Evolutionary conservation across 768 basidiomycete genomes (phyloP).

Genomic region (Sporobolomyces phaffii): DNA sequence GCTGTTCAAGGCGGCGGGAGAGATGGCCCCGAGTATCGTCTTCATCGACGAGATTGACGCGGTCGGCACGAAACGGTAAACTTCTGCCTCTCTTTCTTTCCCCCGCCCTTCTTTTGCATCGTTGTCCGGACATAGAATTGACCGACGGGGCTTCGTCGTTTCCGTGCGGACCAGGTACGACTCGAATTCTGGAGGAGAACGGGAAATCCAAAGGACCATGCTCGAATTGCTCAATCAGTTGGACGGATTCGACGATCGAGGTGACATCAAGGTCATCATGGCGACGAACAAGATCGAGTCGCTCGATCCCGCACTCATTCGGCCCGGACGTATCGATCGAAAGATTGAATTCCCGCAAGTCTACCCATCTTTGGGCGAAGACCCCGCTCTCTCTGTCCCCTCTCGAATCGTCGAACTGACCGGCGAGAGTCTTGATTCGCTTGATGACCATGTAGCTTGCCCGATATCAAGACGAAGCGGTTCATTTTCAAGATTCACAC

Average conservation of each 20-base stretch:
- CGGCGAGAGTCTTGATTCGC: too few species aligned
- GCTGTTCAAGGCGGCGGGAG: conserved; percentile 92
- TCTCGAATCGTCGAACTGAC: neutral
- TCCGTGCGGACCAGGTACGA: conserved; percentile 63
- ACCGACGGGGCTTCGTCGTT: neutral
- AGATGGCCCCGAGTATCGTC: conserved; percentile 95
- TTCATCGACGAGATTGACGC: conserved; percentile 99
- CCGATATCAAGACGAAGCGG: conserved; percentile 96
- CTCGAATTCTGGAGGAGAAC: conserved; percentile 95
- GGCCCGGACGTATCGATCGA: conserved; percentile 95
- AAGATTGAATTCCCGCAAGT: conserved; percentile 79
- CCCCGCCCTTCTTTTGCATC: neutral
- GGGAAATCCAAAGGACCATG: conserved; percentile 99
- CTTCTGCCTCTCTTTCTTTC: conserved; percentile 14
- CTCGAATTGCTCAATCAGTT: conserved; percentile 95
- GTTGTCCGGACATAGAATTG: conserved; percentile 20
- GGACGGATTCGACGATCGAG: conserved; percentile 97
- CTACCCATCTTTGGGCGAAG: too few species aligned
- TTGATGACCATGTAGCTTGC: too few species aligned
- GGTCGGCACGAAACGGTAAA: conserved; percentile 90
- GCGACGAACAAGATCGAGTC: conserved; percentile 97
- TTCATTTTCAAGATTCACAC: conserved; percentile 92
- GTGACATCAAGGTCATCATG: conserved; percentile 99
- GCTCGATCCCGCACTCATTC: conserved; percentile 93
- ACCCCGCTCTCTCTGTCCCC: neutral